These are phyloP conservation scores for Arctium lappa DNA, from an alignment of 129 eudicot species.

Conservation along the genomic window DNA sequence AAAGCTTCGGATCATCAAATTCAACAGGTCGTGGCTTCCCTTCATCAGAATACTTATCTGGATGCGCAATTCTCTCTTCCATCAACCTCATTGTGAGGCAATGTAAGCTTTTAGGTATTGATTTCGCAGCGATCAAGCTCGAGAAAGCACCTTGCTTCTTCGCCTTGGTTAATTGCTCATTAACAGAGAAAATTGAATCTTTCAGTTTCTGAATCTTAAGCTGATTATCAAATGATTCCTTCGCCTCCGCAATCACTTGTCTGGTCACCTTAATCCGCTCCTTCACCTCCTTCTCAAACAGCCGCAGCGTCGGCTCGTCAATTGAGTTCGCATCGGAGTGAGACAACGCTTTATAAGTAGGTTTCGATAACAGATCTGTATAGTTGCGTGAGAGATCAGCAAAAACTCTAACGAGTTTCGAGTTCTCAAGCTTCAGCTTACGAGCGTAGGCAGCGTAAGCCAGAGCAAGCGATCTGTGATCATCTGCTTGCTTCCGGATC, in stretches of 20 bases:
- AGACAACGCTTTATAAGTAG: slow-evolving; percentile 47
- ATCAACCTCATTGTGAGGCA: slow-evolving; percentile 85
- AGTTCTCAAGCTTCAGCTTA: slow-evolving; percentile 84
- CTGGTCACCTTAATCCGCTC: slow-evolving; percentile 82
- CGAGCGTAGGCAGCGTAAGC: slow-evolving; percentile 98
- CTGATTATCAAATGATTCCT: slow-evolving; percentile 89
- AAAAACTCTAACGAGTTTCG: slow-evolving; percentile 72
- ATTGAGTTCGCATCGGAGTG: slow-evolving; percentile 54
- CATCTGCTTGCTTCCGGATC: slow-evolving; percentile 89
- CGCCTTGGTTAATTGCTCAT: slow-evolving; percentile 85
- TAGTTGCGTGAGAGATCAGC: slow-evolving; percentile 74
- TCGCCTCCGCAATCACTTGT: slow-evolving; percentile 84
- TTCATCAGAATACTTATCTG: slow-evolving; percentile 81
- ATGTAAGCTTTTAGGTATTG: slow-evolving; percentile 88
- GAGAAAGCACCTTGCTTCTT: slow-evolving; percentile 95
- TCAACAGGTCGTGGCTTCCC: slow-evolving; percentile 68
- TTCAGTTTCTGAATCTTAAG: slow-evolving; percentile 93
- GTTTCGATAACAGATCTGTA: slow-evolving; percentile 69
- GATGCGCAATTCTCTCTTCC: slow-evolving; percentile 90
- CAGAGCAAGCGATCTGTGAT: slow-evolving; percentile 64
- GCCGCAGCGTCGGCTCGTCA: slow-evolving; percentile 56
- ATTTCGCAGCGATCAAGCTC: slow-evolving; percentile 92
- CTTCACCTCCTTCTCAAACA: slow-evolving; percentile 89
- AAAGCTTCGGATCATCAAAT: slow-evolving; percentile 82
- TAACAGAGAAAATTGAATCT: slow-evolving; percentile 74